phyloP scores from a whole-genome alignment of 495 filamentous ascomycete species.

The Lophiotrema nucula region DNA sequence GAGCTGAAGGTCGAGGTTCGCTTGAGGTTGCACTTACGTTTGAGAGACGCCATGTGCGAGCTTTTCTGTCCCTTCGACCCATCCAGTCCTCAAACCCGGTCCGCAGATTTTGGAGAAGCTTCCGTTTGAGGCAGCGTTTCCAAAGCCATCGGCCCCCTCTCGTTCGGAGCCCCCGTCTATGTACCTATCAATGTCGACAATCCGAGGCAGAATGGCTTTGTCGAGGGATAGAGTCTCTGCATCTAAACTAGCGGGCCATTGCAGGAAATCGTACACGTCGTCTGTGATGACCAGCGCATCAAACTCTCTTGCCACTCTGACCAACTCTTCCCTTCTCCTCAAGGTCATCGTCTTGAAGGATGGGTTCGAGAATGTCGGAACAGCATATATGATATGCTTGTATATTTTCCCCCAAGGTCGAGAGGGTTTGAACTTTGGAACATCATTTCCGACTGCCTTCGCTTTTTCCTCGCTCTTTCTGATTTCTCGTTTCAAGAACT shows the following conservation, averaged over 20 bases:
- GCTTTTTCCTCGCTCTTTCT: constrained; percentile 45
- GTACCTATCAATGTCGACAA: constrained; percentile 73
- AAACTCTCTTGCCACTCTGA: constrained; percentile 65
- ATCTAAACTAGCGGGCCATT: constrained; percentile 56
- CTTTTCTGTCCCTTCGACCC: constrained; percentile 71
- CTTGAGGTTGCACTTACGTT: too few species aligned
- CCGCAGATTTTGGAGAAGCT: constrained; percentile 83
- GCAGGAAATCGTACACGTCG: constrained; percentile 88
- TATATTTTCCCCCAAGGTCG: constrained; percentile 63
- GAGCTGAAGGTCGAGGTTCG: too few species aligned
- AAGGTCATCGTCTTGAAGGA: constrained; percentile 71
- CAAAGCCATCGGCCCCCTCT: constrained; percentile 54
- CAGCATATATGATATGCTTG: constrained; percentile 77
- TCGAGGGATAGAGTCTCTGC: constrained; percentile 32
- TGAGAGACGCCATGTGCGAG: constrained; percentile 66
- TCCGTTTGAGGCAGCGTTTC: constrained; percentile 76
- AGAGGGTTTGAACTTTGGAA: constrained; percentile 28
- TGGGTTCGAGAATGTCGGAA: constrained; percentile 81
- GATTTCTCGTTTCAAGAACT: constrained; percentile 51
- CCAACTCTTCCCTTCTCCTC: constrained; percentile 57
- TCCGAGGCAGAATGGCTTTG: constrained; percentile 59
- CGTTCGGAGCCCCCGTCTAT: constrained; percentile 52
- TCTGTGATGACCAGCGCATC: constrained; percentile 80
- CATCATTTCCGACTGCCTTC: constrained; percentile 31
- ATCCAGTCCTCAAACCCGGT: constrained; percentile 76